Evolutionary conservation across 2,329 filamentous ascomycete species (phyloP).

Genomic region (Myriosclerotinia duriaeana): DNA sequence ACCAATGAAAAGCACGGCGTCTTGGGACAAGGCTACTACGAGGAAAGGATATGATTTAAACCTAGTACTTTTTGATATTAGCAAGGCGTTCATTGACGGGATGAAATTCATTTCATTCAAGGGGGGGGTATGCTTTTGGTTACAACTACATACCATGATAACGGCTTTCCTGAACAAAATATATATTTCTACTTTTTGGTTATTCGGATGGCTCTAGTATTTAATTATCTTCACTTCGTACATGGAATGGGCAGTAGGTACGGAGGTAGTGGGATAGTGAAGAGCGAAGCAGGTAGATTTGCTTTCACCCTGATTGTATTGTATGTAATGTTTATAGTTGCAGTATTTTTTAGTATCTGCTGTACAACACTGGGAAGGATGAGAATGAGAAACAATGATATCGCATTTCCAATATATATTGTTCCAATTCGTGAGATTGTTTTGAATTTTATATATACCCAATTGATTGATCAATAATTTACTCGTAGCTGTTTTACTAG

Average conservation of each 20-base stretch:
- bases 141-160: slow-evolving; percentile 4
- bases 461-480: no score
- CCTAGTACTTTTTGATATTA: slow-evolving; percentile 19
- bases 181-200: neutral
- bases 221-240: neutral
- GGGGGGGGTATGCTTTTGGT: neutral
- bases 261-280: neutral
- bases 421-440: no score
- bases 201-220: neutral
- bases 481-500: no score
- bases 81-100: slow-evolving; percentile 11
- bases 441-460: no score
- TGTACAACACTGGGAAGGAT: neutral
- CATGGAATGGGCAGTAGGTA: neutral
- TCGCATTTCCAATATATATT: no score
- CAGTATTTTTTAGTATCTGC: neutral
- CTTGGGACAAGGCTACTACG: slow-evolving; percentile 17
- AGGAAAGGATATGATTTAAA: slow-evolving; percentile 16
- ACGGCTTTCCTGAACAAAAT: slow-evolving; percentile 6
- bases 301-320: neutral
- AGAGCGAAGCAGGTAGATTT: neutral
- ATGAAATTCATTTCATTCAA: neutral
- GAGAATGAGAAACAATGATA: neutral
- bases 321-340: neutral
- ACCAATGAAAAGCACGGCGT: slow-evolving; percentile 32